Percentiles rank a stretch among this genome's conserved stretches.
Evolutionary conservation across 2,329 filamentous ascomycete species (phyloP).

Genomic region (Aspergillus caelatus): DNA sequence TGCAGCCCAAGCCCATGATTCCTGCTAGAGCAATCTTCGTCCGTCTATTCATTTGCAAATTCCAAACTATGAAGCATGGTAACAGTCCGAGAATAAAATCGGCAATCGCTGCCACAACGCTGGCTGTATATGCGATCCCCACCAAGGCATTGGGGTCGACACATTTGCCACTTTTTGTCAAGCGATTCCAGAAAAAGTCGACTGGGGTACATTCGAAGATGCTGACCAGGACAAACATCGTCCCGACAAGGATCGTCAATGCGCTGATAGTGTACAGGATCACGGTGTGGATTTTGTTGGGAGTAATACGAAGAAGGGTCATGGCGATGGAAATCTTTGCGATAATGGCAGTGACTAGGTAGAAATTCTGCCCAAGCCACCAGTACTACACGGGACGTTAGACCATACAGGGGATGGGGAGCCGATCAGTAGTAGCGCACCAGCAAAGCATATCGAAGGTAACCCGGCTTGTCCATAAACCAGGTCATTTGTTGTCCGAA

Average conservation of each 20-base stretch:
- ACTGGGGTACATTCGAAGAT: not conserved
- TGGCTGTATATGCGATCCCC: not conserved
- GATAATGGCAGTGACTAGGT: not conserved
- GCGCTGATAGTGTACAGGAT: not conserved
- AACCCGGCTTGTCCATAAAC: constrained; percentile 1
- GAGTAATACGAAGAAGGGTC: not conserved
- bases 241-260: not conserved
- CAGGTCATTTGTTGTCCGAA: not conserved
- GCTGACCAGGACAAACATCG: not conserved
- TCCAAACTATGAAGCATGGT: not conserved
- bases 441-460: constrained; percentile 4
- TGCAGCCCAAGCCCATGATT: constrained; percentile 2
- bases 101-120: not conserved
- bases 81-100: not conserved
- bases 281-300: not conserved
- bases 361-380: constrained; percentile 3
- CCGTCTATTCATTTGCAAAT: not conserved
- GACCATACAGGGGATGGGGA: not conserved
- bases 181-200: constrained; percentile 4
- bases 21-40: not conserved
- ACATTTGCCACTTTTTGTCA: not conserved
- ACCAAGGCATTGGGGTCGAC: not conserved
- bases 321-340: constrained; percentile 3
- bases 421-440: not conserved
- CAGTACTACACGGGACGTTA: not conserved